Conservation (phyloP, 129 eudicot species). For the Tagetes erecta region DNA sequence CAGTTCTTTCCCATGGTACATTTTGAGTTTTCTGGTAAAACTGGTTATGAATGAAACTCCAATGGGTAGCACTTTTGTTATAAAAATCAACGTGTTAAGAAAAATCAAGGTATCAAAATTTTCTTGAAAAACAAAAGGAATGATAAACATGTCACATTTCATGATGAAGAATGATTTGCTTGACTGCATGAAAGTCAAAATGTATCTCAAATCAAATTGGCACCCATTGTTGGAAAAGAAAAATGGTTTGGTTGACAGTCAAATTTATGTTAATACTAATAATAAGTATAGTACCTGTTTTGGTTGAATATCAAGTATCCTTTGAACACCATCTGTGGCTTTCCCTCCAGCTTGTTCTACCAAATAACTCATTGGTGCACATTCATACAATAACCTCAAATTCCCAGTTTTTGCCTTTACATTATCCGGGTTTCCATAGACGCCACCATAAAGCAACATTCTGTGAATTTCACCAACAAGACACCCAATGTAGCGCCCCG, state of each 20-base stretch:
- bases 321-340: slow-evolving; percentile 73
- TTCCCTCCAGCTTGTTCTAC: slow-evolving; percentile 98
- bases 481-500: slow-evolving; percentile 89
- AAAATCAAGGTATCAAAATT: not conserved
- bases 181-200: not conserved
- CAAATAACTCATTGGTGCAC: slow-evolving; percentile 96
- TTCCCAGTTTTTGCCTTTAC: slow-evolving; percentile 75
- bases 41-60: not conserved
- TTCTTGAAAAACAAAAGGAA: not conserved
- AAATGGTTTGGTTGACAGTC: slow-evolving; percentile 19
- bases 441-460: slow-evolving; percentile 79
- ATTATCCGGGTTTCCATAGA: slow-evolving; percentile 83
- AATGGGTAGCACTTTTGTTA: not conserved
- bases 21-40: slow-evolving; percentile 5
- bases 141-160: slow-evolving; percentile 1
- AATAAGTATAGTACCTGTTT: slow-evolving; percentile 46
- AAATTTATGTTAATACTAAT: slow-evolving; percentile 2
- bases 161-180: not conserved
- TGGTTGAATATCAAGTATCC: slow-evolving; percentile 84
- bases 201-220: not conserved
- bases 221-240: not conserved
- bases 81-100: not conserved
- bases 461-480: slow-evolving; percentile 93
- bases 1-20: slow-evolving; percentile 3
- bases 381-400: slow-evolving; percentile 88